These are phyloP conservation scores for Hygrophorus russula DNA, from an alignment of 768 basidiomycete species.

Conservation along the genomic window DNA sequence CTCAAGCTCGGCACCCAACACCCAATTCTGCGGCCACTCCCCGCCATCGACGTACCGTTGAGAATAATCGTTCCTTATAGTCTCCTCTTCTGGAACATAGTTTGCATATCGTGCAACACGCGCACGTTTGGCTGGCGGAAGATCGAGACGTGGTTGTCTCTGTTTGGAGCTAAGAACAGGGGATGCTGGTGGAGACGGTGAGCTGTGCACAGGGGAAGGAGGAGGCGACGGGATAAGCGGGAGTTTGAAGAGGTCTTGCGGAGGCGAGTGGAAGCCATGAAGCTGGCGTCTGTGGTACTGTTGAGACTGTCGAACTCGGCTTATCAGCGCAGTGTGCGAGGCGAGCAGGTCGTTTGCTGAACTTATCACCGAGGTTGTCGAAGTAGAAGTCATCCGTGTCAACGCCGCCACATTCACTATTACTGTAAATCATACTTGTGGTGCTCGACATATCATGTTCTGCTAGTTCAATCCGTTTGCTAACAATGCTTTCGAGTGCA, in stretches of 20 bases:
- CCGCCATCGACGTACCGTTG: slow-evolving; percentile 85
- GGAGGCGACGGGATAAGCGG: slow-evolving; percentile 50
- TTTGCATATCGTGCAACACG: slow-evolving; percentile 62
- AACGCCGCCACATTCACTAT: neutral
- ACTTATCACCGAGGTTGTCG: slow-evolving; percentile 38
- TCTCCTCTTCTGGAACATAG: slow-evolving; percentile 91
- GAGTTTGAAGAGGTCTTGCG: slow-evolving; percentile 40
- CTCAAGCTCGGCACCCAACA: slow-evolving; percentile 81
- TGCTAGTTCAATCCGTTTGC: too few relatives aligned
- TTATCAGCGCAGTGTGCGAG: slow-evolving; percentile 46
- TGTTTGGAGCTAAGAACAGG: slow-evolving; percentile 22
- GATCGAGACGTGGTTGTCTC: slow-evolving; percentile 26
- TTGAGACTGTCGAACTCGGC: slow-evolving; percentile 45
- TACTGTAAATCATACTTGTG: too few relatives aligned
- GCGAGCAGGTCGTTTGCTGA: slow-evolving; percentile 58
- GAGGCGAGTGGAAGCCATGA: slow-evolving; percentile 42
- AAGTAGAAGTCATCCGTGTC: neutral
- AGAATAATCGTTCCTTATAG: slow-evolving; percentile 91
- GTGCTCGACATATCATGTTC: too few relatives aligned
- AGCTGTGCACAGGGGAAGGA: slow-evolving; percentile 27
- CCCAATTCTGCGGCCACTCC: slow-evolving; percentile 91
- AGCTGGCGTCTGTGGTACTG: slow-evolving; percentile 45
- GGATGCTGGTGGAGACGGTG: slow-evolving; percentile 36
- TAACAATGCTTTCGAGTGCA: too few relatives aligned
- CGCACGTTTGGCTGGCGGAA: slow-evolving; percentile 63